phyloP scores from a whole-genome alignment of 2,329 filamentous ascomycete genomes.

The Aspergillus cejpii region DNA sequence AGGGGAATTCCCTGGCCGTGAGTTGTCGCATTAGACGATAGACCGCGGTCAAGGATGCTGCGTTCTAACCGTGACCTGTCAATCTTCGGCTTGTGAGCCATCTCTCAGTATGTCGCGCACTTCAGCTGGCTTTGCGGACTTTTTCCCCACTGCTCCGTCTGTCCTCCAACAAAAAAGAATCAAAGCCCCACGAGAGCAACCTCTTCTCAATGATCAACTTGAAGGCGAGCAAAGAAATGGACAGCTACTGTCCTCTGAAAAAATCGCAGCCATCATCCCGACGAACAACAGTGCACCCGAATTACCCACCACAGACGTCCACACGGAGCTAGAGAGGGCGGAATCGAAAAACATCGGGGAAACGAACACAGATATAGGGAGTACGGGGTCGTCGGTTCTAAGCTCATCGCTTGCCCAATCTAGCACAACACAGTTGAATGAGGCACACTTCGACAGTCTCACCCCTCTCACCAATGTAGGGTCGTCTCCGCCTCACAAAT shows the following conservation, averaged over 20 bases:
- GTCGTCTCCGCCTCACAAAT: constrained; percentile 56
- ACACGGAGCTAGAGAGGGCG: constrained; percentile 14
- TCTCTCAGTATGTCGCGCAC: constrained; percentile 68
- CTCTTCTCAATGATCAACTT: constrained; percentile 48
- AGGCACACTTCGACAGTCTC: constrained; percentile 48
- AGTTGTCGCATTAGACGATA: constrained; percentile 18
- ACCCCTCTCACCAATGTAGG: constrained; percentile 62
- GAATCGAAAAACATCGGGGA: constrained; percentile 51
- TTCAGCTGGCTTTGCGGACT: constrained; percentile 74
- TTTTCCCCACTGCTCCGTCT: constrained; percentile 72
- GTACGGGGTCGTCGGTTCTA: constrained; percentile 65
- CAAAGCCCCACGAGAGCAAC: constrained; percentile 51
- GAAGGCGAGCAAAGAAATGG: constrained; percentile 19
- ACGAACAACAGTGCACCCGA: constrained; percentile 13
- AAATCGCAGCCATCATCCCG: constrained; percentile 8
- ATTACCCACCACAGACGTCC: constrained; percentile 8
- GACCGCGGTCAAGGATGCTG: constrained; percentile 36
- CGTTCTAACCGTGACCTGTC: constrained; percentile 27
- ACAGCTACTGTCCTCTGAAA: constrained; percentile 9
- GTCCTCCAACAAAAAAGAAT: constrained; percentile 48
- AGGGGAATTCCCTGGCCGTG: constrained; percentile 18
- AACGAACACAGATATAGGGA: constrained; percentile 66
- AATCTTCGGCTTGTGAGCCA: constrained; percentile 38
- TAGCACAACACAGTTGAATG: constrained; percentile 52
- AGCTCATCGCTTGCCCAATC: constrained; percentile 50